A percentile compares a stretch with the other conserved stretches of the same genome.
phyloP scores from a whole-genome alignment of 2,329 filamentous ascomycete species.

The Rasamsonia emersonii region DNA sequence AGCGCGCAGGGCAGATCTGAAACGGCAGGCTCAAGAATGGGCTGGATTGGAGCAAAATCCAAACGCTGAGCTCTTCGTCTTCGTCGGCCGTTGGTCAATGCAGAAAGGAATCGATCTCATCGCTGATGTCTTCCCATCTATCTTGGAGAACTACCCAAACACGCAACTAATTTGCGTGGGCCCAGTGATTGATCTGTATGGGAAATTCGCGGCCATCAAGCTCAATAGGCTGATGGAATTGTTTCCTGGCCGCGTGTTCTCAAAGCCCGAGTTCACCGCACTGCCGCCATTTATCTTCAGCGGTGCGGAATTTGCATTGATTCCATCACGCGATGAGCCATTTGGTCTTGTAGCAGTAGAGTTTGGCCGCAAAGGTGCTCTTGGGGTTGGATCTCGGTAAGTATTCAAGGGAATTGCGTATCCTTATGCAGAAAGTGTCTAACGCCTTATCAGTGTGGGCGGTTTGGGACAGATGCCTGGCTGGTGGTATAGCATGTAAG shows the following conservation, averaged over 20 bases:
- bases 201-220: conserved; percentile 55
- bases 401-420: no score
- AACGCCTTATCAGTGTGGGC: conserved; percentile 40
- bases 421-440: background rate
- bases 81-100: conserved; percentile 56
- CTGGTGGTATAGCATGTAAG: conserved; percentile 53
- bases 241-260: conserved; percentile 53
- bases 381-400: conserved; percentile 44
- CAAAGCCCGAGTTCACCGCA: conserved; percentile 54
- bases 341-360: conserved; percentile 59
- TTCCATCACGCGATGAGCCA: conserved; percentile 57
- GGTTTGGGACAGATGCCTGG: conserved; percentile 56
- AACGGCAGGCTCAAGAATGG: conserved; percentile 54
- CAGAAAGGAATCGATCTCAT: conserved; percentile 58
- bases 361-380: conserved; percentile 54
- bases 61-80: conserved; percentile 55
- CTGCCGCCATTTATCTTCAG: conserved; percentile 54
- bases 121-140: conserved; percentile 52
- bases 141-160: conserved; percentile 49
- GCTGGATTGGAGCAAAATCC: conserved; percentile 50
- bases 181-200: conserved; percentile 55
- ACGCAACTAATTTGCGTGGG: conserved; percentile 52
- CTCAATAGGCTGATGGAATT: conserved; percentile 50
- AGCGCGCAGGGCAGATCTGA: conserved; percentile 39
- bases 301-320: conserved; percentile 56